A percentile compares a stretch with the other conserved stretches of the same genome.
Conservation (phyloP, 73 alveolate species). For the Blepharisma japonicum region DNA sequence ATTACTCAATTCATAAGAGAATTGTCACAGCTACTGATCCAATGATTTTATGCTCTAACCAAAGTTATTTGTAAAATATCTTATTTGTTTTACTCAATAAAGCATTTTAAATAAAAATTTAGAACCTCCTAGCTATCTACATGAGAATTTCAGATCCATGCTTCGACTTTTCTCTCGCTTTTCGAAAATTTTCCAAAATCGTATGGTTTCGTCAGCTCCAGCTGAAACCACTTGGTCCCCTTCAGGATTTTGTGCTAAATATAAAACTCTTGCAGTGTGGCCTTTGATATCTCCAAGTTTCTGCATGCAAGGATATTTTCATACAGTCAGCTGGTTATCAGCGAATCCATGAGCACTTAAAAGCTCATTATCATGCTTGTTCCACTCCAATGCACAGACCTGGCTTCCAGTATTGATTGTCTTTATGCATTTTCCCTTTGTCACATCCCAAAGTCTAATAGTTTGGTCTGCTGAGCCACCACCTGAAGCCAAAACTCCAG, state of each 20-base stretch:
- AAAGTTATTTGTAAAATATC: no score
- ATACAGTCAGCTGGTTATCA: constrained; percentile 85
- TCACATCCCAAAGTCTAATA: constrained; percentile 94
- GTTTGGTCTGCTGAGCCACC: constrained; percentile 98
- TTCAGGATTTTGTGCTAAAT: constrained; percentile 95
- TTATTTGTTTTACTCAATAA: neutral
- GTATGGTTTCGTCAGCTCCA: constrained; percentile 98
- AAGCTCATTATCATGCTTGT: constrained; percentile 78
- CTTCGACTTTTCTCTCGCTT: neutral
- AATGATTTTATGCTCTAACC: no score
- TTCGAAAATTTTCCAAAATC: constrained; percentile 95
- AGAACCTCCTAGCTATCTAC: neutral
- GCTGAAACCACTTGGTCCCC: constrained; percentile 95
- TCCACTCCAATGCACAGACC: constrained; percentile 87
- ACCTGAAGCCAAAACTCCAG: constrained; percentile 93
- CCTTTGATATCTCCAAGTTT: constrained; percentile 94
- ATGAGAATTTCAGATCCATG: neutral
- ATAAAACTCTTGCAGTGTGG: constrained; percentile 86
- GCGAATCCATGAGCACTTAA: constrained; percentile 89
- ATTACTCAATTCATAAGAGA: no score
- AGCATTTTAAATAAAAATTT: neutral
- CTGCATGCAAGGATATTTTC: constrained; percentile 94
- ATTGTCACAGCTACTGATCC: no score
- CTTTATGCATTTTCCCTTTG: constrained; percentile 60
- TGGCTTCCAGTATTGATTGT: constrained; percentile 90